A percentile compares a stretch with the other conserved stretches of the same genome.
Conservation (phyloP, 768 basidiomycete species). For the Tylopilus plumbeoviolaceoides region DNA sequence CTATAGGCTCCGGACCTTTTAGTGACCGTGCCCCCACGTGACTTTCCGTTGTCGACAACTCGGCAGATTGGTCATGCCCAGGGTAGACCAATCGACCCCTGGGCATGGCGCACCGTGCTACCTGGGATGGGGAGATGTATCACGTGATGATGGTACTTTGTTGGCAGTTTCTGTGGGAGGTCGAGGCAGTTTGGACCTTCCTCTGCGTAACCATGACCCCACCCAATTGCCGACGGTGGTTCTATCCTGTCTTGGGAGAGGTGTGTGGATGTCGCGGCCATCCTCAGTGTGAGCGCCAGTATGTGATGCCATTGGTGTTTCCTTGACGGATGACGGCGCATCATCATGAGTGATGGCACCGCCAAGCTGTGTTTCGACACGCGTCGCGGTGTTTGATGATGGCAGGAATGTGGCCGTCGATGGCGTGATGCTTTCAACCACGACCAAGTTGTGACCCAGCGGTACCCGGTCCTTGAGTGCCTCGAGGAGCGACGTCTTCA, state of each 20-base stretch:
- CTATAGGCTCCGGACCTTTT: too few species aligned
- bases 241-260: conserved; percentile 29
- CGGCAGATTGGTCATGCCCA: too few species aligned
- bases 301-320: conserved; percentile 6
- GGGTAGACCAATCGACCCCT: too few species aligned
- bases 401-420: conserved; percentile 8
- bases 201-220: conserved; percentile 68
- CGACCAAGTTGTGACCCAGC: conserved; percentile 25
- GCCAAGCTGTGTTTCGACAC: background rate
- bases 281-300: background rate
- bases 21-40: too few species aligned
- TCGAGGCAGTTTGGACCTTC: conserved; percentile 34
- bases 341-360: background rate
- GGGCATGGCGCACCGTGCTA: too few species aligned
- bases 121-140: conserved; percentile 18
- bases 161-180: conserved; percentile 10
- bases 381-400: background rate
- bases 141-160: conserved; percentile 7
- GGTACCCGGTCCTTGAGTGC: conserved; percentile 49
- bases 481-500: conserved; percentile 44
- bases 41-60: too few species aligned
- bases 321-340: conserved; percentile 1
- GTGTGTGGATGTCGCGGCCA: conserved; percentile 10
- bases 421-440: conserved; percentile 21
- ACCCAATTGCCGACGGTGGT: conserved; percentile 64